These are phyloP conservation scores for Davidsoniella virescens DNA, from an alignment of 2,329 filamentous ascomycete genomes.

Conservation along the genomic window DNA sequence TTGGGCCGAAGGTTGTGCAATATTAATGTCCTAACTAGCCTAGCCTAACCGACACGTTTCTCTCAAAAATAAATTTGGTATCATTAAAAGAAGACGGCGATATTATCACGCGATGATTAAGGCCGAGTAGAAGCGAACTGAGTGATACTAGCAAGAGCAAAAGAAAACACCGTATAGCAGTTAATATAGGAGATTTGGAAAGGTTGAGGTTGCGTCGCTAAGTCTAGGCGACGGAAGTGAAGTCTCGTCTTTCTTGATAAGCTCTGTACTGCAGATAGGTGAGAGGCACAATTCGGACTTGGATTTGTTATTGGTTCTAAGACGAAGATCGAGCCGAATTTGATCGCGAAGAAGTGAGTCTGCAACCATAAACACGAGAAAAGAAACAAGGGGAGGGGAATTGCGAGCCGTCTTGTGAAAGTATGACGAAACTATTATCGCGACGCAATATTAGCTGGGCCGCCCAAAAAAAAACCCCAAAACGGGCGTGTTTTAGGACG, in stretches of 20 bases:
- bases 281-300: neutral
- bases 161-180: no score
- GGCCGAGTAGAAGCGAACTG: conserved; percentile 8
- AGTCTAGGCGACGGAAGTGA: conserved; percentile 3
- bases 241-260: no score
- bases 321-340: neutral
- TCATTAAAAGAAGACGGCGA: neutral
- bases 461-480: neutral
- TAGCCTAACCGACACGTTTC: no score
- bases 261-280: neutral
- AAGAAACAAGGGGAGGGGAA: neutral
- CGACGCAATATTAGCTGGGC: neutral
- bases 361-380: neutral
- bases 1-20: no score
- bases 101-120: conserved; percentile 5
- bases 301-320: no score
- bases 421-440: neutral
- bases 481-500: neutral
- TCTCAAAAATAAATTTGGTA: no score
- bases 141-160: conserved; percentile 6
- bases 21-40: no score
- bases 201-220: conserved; percentile 4
- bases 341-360: neutral
- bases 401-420: neutral
- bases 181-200: conserved; percentile 7